phyloP scores from a whole-genome alignment of 1,284 basidiomycete species.

The Exsudoporus floridanus region DNA sequence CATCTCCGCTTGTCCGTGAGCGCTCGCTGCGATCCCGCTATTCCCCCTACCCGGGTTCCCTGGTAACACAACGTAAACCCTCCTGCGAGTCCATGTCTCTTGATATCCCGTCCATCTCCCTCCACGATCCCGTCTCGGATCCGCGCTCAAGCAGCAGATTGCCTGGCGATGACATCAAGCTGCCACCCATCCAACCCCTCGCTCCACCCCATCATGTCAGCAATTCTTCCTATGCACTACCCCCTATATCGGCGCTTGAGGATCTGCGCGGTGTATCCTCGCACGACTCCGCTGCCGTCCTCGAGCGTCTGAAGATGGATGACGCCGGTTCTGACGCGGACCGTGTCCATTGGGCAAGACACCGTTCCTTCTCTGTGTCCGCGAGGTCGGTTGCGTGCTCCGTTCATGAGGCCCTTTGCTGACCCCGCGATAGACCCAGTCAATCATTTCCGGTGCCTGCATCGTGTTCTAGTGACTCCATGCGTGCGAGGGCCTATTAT shows the following conservation, averaged over 20 bases:
- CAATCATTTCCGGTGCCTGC: conserved; percentile 25
- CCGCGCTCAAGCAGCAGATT: conserved; percentile 21
- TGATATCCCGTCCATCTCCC: conserved; percentile 43
- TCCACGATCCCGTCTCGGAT: conserved; percentile 27
- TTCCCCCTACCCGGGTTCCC: conserved; percentile 43
- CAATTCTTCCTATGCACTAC: conserved; percentile 48
- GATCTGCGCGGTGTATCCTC: conserved; percentile 50
- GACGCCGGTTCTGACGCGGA: conserved; percentile 37
- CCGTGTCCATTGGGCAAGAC: conserved; percentile 34
- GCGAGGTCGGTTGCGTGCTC: conserved; percentile 19
- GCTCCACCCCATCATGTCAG: conserved; percentile 32
- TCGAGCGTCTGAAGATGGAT: conserved; percentile 54
- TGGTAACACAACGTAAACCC: conserved; percentile 25
- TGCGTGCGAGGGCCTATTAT: conserved; percentile 13
- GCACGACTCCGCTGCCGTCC: conserved; percentile 60
- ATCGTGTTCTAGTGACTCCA: conserved; percentile 27
- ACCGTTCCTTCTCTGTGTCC: conserved; percentile 34
- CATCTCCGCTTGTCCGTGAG: conserved; percentile 34
- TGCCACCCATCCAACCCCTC: conserved; percentile 53
- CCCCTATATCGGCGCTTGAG: conserved; percentile 68
- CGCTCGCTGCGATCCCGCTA: conserved; percentile 37
- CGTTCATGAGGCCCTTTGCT: background rate
- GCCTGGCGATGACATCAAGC: conserved; percentile 43
- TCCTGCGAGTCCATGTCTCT: conserved; percentile 39
- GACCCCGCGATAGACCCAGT: conserved; percentile 14